Percentiles rank a stretch among this genome's conserved stretches.
Conservation (phyloP, 495 filamentous ascomycete species). For the Penicillium crystallinum region DNA sequence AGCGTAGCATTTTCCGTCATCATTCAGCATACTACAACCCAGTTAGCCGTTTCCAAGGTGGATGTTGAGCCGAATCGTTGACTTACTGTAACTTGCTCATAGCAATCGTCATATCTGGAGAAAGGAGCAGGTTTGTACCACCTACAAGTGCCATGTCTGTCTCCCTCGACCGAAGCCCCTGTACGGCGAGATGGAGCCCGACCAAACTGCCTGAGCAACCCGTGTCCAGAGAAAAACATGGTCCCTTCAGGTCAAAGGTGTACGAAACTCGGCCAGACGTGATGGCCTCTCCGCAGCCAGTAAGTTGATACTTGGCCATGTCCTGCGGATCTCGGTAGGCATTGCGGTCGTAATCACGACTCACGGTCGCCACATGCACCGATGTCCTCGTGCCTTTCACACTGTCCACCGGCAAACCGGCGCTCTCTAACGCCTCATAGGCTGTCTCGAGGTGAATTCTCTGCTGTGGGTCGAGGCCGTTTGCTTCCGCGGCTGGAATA, state of each 20-base stretch:
- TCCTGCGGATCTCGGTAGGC: not conserved
- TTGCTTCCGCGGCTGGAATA: not conserved
- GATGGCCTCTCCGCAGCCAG: not conserved
- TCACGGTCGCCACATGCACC: not conserved
- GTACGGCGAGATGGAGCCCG: not conserved
- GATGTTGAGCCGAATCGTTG: not conserved
- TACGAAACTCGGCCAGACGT: not conserved
- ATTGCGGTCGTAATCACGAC: not conserved
- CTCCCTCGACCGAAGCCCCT: not conserved
- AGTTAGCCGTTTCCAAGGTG: not conserved
- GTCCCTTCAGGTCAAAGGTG: not conserved
- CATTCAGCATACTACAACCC: not conserved
- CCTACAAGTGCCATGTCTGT: not conserved
- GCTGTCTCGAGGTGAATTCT: conserved; percentile 33
- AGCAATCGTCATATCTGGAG: not conserved
- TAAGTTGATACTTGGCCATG: not conserved
- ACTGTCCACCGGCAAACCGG: conserved; percentile 6
- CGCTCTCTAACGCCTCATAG: conserved; percentile 14
- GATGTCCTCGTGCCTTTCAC: conserved; percentile 15
- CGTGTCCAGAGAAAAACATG: not conserved
- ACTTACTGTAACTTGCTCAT: not conserved
- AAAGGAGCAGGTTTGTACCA: not conserved
- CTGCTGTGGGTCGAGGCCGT: not conserved
- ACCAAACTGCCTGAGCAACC: not conserved
- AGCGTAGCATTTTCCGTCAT: conserved; percentile 30